phyloP scores from a whole-genome alignment of 129 eudicot genomes.

The Centella asiatica region DNA sequence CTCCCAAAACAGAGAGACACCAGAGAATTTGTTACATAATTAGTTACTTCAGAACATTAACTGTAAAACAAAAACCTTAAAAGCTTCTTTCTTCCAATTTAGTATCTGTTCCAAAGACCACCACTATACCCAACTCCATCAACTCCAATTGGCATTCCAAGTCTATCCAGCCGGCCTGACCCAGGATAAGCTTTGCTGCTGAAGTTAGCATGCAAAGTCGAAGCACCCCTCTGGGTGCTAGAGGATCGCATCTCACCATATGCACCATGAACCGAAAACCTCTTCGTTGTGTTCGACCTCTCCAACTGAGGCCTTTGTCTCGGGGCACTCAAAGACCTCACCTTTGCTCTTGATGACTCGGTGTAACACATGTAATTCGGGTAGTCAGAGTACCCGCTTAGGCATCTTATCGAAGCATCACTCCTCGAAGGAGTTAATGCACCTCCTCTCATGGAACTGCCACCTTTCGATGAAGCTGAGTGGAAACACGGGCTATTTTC shows the following conservation, averaged over 20 bases:
- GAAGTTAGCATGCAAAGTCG: conserved; percentile 38
- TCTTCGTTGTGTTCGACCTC: conserved; percentile 40
- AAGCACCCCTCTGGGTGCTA: conserved; percentile 26
- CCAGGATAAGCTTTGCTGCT: conserved; percentile 66
- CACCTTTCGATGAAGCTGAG: conserved; percentile 31
- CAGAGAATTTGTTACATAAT: conserved; percentile 9
- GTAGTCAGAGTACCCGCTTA: conserved; percentile 63
- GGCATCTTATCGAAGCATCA: conserved; percentile 54
- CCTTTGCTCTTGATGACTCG: conserved; percentile 71
- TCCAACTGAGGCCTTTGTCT: conserved; percentile 56
- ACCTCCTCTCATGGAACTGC: conserved; percentile 26
- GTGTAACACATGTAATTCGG: conserved; percentile 92
- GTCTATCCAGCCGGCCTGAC: conserved; percentile 63
- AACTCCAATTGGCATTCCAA: conserved; percentile 60
- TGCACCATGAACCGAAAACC: conserved; percentile 55
- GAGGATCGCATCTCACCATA: conserved; percentile 22
- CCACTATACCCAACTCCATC: conserved; percentile 50
- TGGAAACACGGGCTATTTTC: conserved; percentile 51
- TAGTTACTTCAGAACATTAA: neutral
- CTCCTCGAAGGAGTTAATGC: conserved; percentile 64
- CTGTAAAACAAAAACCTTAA: neutral
- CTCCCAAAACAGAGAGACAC: no score
- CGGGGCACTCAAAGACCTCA: conserved; percentile 76
- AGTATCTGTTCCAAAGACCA: conserved; percentile 43
- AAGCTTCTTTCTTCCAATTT: neutral